Evolutionary conservation across 2,329 filamentous ascomycete genomes (phyloP), one percentile per base, ranked within the genome.

Genomic region (Calonectria naviculata): DNA sequence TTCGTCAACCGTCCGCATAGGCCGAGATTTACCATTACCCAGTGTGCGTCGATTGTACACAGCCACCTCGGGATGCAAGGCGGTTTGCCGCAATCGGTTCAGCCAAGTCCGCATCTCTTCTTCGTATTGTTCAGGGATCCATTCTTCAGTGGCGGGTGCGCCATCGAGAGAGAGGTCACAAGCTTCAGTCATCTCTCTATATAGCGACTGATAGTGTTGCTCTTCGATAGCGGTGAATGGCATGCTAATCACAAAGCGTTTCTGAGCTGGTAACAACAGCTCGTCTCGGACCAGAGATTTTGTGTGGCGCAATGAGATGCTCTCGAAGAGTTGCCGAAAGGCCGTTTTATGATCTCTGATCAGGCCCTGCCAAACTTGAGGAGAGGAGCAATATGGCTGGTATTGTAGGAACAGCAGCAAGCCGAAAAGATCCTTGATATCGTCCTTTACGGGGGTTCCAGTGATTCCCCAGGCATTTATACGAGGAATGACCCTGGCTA

Each of bases 191-290:
- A 98, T 95, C 72, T 94, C 87, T 58, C 91, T 88, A 79, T 96
- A 95, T 2, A 97, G 82, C 8, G 91, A 90, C 47, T 89, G 87
- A 78, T 98, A 98, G 78, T 97, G 92, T 79, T 98, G 94, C 79
- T 98, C 94, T 80, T 98, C 97, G 13, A 98, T 90, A 0, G 94
- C 91, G 0, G 93, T 97, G 78, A 98, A 97, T 0, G 97, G 95
- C 81, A 98, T 92, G 1, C 93, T 97, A 69, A 98, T 94, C 13
- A 97, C 92, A 73, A 95, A 92, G 12, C 97, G 91, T 78, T 93
- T 95, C 79, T 99, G 97, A 0, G 91, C 87, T 12, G 97, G 97
- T 13, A 99, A 83, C 2, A 87, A 86, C 42, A 98, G 87, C 78
- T 99, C 95, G 69, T 93, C 87, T 42, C 95, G 90, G 10, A 98